These are phyloP conservation scores for Aureobasidium sp. DNA, from an alignment of 2,329 filamentous ascomycete genomes.

Conservation along the genomic window DNA sequence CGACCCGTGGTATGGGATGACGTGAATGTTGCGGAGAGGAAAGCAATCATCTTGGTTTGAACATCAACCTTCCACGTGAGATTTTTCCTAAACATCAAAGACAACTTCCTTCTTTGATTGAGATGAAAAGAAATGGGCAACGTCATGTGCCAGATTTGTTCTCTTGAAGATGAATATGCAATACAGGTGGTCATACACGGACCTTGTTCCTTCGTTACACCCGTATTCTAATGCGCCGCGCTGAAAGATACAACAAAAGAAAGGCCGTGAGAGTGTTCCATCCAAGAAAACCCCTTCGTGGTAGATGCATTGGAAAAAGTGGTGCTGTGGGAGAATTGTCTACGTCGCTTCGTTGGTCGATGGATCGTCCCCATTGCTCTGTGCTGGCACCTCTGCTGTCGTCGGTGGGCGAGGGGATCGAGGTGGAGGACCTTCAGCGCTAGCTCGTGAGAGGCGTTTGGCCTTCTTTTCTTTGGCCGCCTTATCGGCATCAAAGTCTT, in stretches of 20 bases:
- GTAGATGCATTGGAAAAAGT: not conserved
- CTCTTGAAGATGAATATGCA: not conserved
- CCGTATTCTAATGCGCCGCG: conserved; percentile 9
- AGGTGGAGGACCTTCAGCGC: not conserved
- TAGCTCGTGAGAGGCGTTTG: conserved; percentile 8
- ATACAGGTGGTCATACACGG: conserved; percentile 1
- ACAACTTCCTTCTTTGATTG: no score
- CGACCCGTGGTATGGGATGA: no score
- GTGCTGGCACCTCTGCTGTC: not conserved
- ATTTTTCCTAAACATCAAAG: no score
- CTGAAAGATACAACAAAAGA: not conserved
- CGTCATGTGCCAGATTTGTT: not conserved
- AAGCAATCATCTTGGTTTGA: no score
- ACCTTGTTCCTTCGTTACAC: conserved; percentile 2
- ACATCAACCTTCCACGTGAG: no score
- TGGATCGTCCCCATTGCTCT: conserved; percentile 1
- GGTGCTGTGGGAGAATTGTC: not conserved
- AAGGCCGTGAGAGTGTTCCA: not conserved
- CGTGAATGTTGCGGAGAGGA: no score
- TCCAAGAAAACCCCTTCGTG: not conserved
- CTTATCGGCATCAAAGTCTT: conserved; percentile 33
- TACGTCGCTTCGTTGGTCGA: not conserved
- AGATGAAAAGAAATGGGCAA: not conserved
- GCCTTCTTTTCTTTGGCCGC: conserved; percentile 13
- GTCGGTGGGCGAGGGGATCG: not conserved